Evolutionary conservation across 345 rosid species (phyloP).

Genomic region (Alliaria petiolata): DNA sequence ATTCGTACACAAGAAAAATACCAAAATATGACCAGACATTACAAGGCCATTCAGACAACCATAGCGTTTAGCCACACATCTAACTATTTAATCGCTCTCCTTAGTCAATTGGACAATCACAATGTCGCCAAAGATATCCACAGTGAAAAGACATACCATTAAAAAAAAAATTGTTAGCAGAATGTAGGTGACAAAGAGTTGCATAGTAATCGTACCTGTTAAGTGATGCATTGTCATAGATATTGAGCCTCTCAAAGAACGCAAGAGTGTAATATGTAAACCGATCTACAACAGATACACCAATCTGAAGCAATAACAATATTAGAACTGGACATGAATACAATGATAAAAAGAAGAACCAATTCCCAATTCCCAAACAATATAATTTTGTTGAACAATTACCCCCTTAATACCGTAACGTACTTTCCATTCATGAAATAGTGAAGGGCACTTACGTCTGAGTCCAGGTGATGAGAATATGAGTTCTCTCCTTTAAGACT

Average conservation of each 20-base stretch:
- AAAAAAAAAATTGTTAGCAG: background rate
- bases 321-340: background rate
- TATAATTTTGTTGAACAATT: background rate
- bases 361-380: conserved; percentile 51
- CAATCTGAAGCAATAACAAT: conserved; percentile 53
- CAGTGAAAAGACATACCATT: background rate
- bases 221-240: conserved; percentile 87
- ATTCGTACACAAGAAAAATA: background rate
- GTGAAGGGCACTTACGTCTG: conserved; percentile 62
- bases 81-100: background rate
- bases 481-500: conserved; percentile 98
- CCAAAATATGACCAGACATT: background rate
- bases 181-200: conserved; percentile 2
- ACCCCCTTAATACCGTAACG: background rate
- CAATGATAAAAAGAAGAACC: background rate
- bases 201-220: conserved; percentile 54
- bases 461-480: conserved; percentile 96
- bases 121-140: background rate
- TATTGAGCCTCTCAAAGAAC: conserved; percentile 85
- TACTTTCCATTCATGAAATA: background rate
- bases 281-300: conserved; percentile 95
- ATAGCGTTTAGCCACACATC: background rate
- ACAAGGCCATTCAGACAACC: background rate
- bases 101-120: conserved; percentile 1
- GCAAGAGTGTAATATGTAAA: conserved; percentile 93